phyloP scores from a whole-genome alignment of 2,329 filamentous ascomycete species.

The Botryotinia calthae region DNA sequence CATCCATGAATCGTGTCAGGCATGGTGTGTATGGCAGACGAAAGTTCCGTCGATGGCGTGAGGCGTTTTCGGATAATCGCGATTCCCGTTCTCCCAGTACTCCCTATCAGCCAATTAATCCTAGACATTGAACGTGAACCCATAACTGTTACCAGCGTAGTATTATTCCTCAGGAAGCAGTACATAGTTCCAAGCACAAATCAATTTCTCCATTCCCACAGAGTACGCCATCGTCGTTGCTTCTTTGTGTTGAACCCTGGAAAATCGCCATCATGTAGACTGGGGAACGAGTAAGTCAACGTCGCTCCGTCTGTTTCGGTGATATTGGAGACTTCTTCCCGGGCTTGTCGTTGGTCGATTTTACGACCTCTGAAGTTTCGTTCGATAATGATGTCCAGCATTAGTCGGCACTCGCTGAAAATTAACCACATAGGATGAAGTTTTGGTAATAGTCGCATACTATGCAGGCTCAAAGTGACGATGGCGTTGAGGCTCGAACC shows the following conservation, averaged over 20 bases:
- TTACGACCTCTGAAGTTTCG: not conserved
- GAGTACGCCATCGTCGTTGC: not conserved
- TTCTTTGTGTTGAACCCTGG: not conserved
- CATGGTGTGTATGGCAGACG: not conserved
- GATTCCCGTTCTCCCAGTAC: not conserved
- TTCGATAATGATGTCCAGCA: not conserved
- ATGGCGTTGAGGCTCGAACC: not conserved
- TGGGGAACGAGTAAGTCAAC: not conserved
- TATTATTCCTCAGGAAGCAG: not conserved
- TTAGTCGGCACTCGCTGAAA: not conserved
- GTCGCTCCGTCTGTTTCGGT: not conserved
- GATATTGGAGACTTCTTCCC: no score
- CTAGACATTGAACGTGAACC: not conserved
- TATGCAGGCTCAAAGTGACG: not conserved
- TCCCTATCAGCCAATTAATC: not conserved
- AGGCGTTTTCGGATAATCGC: slow-evolving; percentile 5
- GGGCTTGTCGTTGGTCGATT: not conserved
- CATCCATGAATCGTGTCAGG: slow-evolving; percentile 6
- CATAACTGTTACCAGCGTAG: not conserved
- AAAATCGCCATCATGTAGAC: not conserved
- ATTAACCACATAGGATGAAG: not conserved
- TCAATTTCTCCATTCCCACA: not conserved
- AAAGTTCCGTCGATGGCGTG: not conserved
- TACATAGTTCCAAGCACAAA: slow-evolving; percentile 9
- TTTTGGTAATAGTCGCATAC: not conserved